Evolutionary conservation across 2,329 filamentous ascomycete genomes (phyloP).

Genomic region (Arthrobotrys pseudoclavata): DNA sequence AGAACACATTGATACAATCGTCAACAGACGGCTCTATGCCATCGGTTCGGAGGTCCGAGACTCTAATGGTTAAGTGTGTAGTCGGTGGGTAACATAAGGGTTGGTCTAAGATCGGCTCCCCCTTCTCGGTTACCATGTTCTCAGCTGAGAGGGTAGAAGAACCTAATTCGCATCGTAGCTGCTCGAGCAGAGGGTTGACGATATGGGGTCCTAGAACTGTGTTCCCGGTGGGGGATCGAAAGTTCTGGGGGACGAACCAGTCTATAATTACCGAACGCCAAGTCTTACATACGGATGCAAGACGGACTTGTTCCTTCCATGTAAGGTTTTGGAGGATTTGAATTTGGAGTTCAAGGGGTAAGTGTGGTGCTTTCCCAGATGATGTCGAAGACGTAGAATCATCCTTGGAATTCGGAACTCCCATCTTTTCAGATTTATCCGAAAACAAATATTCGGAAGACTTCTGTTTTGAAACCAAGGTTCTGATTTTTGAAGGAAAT

Average conservation of each 20-base stretch:
- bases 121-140: conserved; percentile 27
- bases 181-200: conserved; percentile 46
- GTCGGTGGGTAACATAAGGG: conserved; percentile 46
- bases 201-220: conserved; percentile 47
- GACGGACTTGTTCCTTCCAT: conserved; percentile 51
- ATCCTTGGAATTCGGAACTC: conserved; percentile 17
- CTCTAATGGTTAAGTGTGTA: conserved; percentile 25
- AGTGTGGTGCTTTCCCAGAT: conserved; percentile 24
- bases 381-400: background rate
- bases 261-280: conserved; percentile 51
- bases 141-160: conserved; percentile 19
- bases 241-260: conserved; percentile 44
- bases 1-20: conserved; percentile 44
- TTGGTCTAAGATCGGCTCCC: conserved; percentile 40
- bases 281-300: conserved; percentile 47
- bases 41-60: conserved; percentile 50
- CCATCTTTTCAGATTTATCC: conserved; percentile 35
- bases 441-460: conserved; percentile 23
- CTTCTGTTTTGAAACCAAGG: conserved; percentile 23
- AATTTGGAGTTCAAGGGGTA: conserved; percentile 53
- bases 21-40: conserved; percentile 45
- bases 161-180: conserved; percentile 43
- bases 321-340: conserved; percentile 48
- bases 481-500: conserved; percentile 38
- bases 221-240: conserved; percentile 46